Evolutionary conservation across 352 stramenopile species (phyloP), one percentile per base, ranked within the genome.

Genomic region (Hyaloperonospora arabidopsidis): DNA sequence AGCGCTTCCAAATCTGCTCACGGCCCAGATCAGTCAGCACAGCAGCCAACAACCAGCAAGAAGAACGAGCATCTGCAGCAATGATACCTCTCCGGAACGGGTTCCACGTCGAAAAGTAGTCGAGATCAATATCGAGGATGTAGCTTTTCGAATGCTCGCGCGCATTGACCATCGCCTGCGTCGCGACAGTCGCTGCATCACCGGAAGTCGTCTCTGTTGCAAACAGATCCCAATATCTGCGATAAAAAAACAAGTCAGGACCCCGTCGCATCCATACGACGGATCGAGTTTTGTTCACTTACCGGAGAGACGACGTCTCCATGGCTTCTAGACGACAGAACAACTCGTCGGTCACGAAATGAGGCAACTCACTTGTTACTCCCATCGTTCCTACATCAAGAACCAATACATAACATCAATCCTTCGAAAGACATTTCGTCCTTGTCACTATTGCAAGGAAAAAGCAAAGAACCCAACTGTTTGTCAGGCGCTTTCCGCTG

Each of bases 41-140:
- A 41, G 13, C 35, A 18, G 4, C n/a, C 5, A 41, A 18, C n/a
- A 18, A 18, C n/a, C n/a, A 41, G 12, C n/a, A 18, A 18, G 13
- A 18, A 18, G 4, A 15, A 41, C 12, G 13, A 18, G 35, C n/a
- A n/a, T 41, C 22, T 21, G 22, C 22, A 21, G 35, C 43, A 22
- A 12, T 13, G 25, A 32, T 32, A 84, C 77, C 73, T 79, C 70
- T 74, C 11, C 67, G 74, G 45, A 95, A 95, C 6, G 86, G 86
- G 34, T 92, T 86, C 76, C 81, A 87, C 4, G 84, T 93, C 15
- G 83, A 92, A 57, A 94, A 95, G 58, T 91, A 95, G 66, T 95
- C 86, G n/a, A 95, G 56, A 59, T 92, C 88, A 23, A 95, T 82
- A 52, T 95, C 86, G 0, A 95, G 53, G 5, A 95, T 44, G 45